Conservation (phyloP, 371 early-diverging fungal species). For the Mycotypha africana region DNA sequence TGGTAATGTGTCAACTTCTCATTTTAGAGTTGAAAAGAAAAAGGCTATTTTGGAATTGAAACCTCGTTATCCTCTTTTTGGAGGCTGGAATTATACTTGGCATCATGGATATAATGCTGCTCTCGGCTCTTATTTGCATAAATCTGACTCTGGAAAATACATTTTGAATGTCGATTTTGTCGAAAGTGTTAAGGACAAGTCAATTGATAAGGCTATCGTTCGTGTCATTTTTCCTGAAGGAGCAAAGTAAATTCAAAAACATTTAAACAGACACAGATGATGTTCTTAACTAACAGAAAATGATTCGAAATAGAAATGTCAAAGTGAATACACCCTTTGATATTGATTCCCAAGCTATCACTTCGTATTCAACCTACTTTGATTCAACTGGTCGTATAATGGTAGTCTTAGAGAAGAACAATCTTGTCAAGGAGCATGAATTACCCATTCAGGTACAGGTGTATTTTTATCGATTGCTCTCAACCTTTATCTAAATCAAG, state of each 20-base stretch:
- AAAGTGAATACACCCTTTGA: slow-evolving; percentile 53
- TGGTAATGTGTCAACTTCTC: slow-evolving; percentile 96
- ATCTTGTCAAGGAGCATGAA: slow-evolving; percentile 57
- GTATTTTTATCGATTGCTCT: too few species aligned
- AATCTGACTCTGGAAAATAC: slow-evolving; percentile 45
- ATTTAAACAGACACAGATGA: too few species aligned
- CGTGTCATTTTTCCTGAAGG: slow-evolving; percentile 91
- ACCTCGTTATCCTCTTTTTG: slow-evolving; percentile 92
- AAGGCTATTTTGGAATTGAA: slow-evolving; percentile 59
- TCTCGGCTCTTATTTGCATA: slow-evolving; percentile 48
- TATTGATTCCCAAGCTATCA: slow-evolving; percentile 35
- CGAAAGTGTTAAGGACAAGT: slow-evolving; percentile 56
- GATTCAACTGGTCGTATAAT: slow-evolving; percentile 71
- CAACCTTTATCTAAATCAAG: too few species aligned
- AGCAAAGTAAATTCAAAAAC: slow-evolving; percentile 70
- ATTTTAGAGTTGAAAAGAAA: slow-evolving; percentile 45
- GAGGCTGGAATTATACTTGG: slow-evolving; percentile 96
- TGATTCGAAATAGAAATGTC: slow-evolving; percentile 51
- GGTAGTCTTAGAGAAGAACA: slow-evolving; percentile 55
- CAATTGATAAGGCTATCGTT: slow-evolving; percentile 61
- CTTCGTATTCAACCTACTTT: slow-evolving; percentile 58
- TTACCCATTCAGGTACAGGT: slow-evolving; percentile 37
- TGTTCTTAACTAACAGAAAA: too few species aligned
- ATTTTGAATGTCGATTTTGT: slow-evolving; percentile 68
- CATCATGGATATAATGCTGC: slow-evolving; percentile 86